Percentiles rank a stretch among this genome's conserved stretches.
These are phyloP conservation scores for Piedraia hortae DNA, from an alignment of 2,329 filamentous ascomycete species.

Conservation along the genomic window DNA sequence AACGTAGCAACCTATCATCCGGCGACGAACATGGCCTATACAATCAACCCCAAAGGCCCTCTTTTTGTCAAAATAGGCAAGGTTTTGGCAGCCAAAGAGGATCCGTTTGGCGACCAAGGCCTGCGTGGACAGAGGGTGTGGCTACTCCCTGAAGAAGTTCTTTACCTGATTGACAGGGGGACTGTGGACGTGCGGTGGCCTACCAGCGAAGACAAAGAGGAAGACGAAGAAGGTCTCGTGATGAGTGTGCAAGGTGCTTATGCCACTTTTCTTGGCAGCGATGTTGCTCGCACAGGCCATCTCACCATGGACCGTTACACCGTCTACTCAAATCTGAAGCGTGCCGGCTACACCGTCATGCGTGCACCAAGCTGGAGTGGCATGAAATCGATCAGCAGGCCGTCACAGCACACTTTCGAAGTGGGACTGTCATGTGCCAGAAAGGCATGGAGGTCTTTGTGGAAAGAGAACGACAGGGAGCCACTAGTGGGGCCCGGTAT, in stretches of 20 bases:
- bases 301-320: constrained; percentile 54
- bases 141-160: constrained; percentile 72
- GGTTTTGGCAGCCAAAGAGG: constrained; percentile 27
- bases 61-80: constrained; percentile 52
- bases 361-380: constrained; percentile 29
- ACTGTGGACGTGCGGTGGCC: constrained; percentile 75
- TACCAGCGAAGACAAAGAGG: constrained; percentile 10
- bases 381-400: constrained; percentile 3
- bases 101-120: constrained; percentile 10
- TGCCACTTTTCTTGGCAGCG: constrained; percentile 49
- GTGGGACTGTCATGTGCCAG: constrained; percentile 9
- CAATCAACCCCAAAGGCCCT: constrained; percentile 46
- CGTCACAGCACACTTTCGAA: constrained; percentile 7
- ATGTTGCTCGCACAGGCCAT: constrained; percentile 23
- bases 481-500: constrained; percentile 26
- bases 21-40: constrained; percentile 27
- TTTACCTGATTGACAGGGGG: constrained; percentile 72
- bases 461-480: constrained; percentile 1
- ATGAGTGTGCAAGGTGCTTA: constrained; percentile 83
- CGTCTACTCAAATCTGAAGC: constrained; percentile 63
- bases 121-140: constrained; percentile 25
- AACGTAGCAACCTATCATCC: constrained; percentile 49
- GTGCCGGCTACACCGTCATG: constrained; percentile 55
- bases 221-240: constrained; percentile 40
- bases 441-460: constrained; percentile 1